Evolutionary conservation across 306 rosid genomes (phyloP).

Genomic region (Quercus engelmannii): DNA sequence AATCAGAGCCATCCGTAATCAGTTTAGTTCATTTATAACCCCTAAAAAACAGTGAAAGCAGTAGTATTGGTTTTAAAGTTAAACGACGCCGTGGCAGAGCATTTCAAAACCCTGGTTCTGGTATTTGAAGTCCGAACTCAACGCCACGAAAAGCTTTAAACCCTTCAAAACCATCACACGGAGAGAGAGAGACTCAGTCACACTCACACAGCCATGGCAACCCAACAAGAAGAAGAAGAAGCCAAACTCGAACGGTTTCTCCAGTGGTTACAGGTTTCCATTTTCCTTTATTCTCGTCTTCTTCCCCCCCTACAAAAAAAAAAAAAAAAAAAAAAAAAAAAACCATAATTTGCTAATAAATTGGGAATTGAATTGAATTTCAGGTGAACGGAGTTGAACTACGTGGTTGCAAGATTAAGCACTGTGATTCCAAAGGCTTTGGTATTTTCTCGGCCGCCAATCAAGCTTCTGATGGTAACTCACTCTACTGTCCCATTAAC

Average conservation of each 20-base stretch:
- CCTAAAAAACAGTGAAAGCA: too few species aligned
- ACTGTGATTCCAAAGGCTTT: conserved; percentile 77
- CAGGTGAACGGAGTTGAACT: conserved; percentile 78
- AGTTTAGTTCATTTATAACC: too few species aligned
- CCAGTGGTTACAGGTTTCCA: conserved; percentile 73
- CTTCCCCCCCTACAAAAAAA: background rate
- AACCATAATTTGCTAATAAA: background rate
- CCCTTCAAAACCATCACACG: background rate
- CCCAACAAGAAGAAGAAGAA: conserved; percentile 33
- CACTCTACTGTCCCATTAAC: conserved; percentile 8
- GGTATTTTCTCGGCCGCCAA: conserved; percentile 56
- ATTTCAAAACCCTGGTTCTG: too few species aligned
- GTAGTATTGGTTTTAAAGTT: too few species aligned
- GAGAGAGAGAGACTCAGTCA: too few species aligned
- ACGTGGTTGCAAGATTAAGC: conserved; percentile 70
- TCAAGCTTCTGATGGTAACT: conserved; percentile 69
- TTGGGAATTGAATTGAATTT: conserved; percentile 18
- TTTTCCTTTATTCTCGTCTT: background rate
- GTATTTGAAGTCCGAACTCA: background rate
- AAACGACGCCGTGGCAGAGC: too few species aligned
- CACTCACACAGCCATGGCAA: conserved; percentile 43
- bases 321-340: background rate
- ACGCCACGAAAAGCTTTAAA: background rate
- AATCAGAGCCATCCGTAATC: too few species aligned
- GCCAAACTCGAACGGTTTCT: conserved; percentile 62